Evolutionary conservation across 495 filamentous ascomycete genomes (phyloP).

Genomic region (Daldinia grandis): DNA sequence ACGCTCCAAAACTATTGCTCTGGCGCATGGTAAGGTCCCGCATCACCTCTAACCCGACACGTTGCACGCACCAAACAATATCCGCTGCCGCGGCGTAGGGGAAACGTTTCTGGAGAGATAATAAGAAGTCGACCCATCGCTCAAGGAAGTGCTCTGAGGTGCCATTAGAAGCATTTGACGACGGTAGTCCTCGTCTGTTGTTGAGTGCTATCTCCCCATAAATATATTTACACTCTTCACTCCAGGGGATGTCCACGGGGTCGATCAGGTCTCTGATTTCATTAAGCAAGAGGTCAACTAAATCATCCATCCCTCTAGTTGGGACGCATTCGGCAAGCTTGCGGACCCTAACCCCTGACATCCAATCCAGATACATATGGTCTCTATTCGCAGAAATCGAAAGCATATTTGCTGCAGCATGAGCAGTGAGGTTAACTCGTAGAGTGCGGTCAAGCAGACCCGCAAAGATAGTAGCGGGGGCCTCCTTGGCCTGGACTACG

Average conservation of each 20-base stretch:
- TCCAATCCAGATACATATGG: constrained; percentile 95
- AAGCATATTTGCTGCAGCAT: constrained; percentile 81
- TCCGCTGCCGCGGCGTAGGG: constrained; percentile 71
- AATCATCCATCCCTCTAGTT: constrained; percentile 70
- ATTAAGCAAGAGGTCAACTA: constrained; percentile 73
- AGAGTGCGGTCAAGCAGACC: constrained; percentile 83
- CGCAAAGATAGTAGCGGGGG: constrained; percentile 89
- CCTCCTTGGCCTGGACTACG: constrained; percentile 83
- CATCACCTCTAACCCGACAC: constrained; percentile 72
- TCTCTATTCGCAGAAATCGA: constrained; percentile 76
- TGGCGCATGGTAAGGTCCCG: constrained; percentile 83
- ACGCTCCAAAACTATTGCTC: constrained; percentile 87
- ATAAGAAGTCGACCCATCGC: constrained; percentile 84
- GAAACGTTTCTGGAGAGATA: constrained; percentile 77
- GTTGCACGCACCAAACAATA: constrained; percentile 73
- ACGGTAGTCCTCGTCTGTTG: constrained; percentile 42
- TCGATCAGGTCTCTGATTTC: constrained; percentile 78
- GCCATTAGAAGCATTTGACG: constrained; percentile 35
- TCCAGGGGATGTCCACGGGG: constrained; percentile 65
- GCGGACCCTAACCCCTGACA: constrained; percentile 75
- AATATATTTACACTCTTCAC: constrained; percentile 61
- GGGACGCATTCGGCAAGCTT: constrained; percentile 69
- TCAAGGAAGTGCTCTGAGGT: constrained; percentile 72
- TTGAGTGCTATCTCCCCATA: constrained; percentile 62
- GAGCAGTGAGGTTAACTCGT: constrained; percentile 89